Base-by-base conservation (phyloP, 2,329 filamentous ascomycete genomes). In the Colletotrichum orchidophilum region DNA sequence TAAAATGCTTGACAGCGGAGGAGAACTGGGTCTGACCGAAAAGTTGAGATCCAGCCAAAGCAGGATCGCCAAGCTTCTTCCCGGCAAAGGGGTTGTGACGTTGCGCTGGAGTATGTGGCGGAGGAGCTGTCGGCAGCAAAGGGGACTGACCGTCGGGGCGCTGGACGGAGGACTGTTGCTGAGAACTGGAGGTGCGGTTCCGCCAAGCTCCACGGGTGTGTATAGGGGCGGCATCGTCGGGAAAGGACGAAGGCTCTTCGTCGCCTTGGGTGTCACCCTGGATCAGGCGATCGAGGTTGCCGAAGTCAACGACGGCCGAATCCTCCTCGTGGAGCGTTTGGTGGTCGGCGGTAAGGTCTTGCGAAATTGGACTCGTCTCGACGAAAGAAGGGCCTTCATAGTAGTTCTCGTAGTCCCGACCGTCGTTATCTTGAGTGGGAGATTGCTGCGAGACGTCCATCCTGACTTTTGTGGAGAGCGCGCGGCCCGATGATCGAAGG, bases 11-110 rank as follows among this genome's bases (percentile, higher is more conserved):
- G 18, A 84, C 75, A 1, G 83, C 87, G 1, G 88, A 89, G 2
- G 88, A 89, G 35, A 81, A 81, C 72, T 88, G 88, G 0, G 88
- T 90, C 73, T 86, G 84, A 1, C 81, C 83, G 73, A 90, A 90
- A 9, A 90, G 80, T 75, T 90, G 87, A 8, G 87, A 86, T 75
- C 76, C 82, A 64, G 73, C 80, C 76, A 82, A 79, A 1, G 81
- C 74, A 79, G 77, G 69, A 67, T 79, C 74, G 66, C 78, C 77
- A 63, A 78, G 73, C 72, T 80, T 77, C 8, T 78, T 77, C 11
- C 76, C 78, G 9, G 77, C 81, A 74, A 89, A 88, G 0, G 87
- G 86, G 59, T 88, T 88, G 58, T 81, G 83, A 0, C 83, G 80
- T 18, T 83, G 72, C 3, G 83, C 83, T 0, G 88, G 88, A 1